These are phyloP conservation scores for Neurospora sp. DNA, from an alignment of 495 filamentous ascomycete genomes.

Conservation along the genomic window DNA sequence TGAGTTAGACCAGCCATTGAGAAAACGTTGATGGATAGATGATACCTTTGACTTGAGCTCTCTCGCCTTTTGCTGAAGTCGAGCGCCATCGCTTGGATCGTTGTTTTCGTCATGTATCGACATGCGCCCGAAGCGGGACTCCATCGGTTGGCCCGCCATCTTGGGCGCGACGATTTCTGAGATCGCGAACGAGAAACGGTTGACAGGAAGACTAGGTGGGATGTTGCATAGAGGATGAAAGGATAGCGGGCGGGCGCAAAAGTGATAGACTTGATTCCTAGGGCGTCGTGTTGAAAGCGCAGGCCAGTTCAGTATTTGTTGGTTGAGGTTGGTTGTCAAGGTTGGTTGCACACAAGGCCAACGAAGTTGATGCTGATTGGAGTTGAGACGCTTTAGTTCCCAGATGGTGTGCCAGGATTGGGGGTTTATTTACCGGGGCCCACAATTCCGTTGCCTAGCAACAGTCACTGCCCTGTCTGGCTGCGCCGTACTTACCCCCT, in stretches of 20 bases:
- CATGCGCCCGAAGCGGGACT: constrained; percentile 73
- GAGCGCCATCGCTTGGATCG: constrained; percentile 40
- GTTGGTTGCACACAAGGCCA: not conserved
- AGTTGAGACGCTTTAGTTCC: constrained; percentile 1
- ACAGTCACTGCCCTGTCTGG: constrained; percentile 1
- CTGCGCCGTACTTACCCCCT: not conserved
- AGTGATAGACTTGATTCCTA: not conserved
- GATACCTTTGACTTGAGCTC: constrained; percentile 47
- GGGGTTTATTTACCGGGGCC: constrained; percentile 7
- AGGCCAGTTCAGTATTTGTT: not conserved
- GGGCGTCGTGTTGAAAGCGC: not conserved
- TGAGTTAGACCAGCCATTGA: constrained; percentile 19
- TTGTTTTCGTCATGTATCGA: constrained; percentile 70
- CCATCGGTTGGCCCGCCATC: constrained; percentile 48
- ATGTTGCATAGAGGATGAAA: not conserved
- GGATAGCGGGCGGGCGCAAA: not conserved
- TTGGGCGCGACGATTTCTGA: not conserved
- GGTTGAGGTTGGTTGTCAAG: not conserved
- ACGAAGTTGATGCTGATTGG: not conserved
- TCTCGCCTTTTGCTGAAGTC: constrained; percentile 42
- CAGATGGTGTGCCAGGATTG: constrained; percentile 4
- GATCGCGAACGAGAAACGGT: not conserved
- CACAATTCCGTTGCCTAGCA: constrained; percentile 15
- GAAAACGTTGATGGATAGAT: not conserved
- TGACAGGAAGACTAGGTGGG: not conserved